Conservation (phyloP, 1,284 basidiomycete species). For the Ustilago lituana region DNA sequence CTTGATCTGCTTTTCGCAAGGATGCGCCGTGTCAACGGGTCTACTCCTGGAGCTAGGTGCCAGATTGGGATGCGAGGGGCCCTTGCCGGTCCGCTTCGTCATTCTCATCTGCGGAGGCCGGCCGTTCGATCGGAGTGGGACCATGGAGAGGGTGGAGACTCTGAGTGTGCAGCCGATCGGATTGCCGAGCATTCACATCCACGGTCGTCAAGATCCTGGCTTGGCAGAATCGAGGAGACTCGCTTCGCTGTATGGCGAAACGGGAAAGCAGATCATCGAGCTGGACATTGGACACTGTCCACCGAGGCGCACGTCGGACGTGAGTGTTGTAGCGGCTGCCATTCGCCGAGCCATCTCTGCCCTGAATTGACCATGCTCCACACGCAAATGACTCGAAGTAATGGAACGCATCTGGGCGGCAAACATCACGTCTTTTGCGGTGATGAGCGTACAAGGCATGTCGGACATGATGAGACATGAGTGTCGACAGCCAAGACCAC, state of each 20-base stretch:
- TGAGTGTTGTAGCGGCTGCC: slow-evolving; percentile 19
- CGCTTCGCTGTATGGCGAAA: slow-evolving; percentile 18
- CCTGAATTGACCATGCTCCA: background rate
- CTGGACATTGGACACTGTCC: slow-evolving; percentile 45
- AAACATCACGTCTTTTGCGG: too few relatives aligned
- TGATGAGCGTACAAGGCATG: too few relatives aligned
- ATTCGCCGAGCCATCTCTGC: slow-evolving; percentile 15
- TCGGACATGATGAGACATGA: too few relatives aligned
- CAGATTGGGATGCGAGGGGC: background rate
- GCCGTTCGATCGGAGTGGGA: slow-evolving; percentile 25
- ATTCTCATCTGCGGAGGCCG: slow-evolving; percentile 44
- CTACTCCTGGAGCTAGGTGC: slow-evolving; percentile 19
- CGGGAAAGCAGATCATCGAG: slow-evolving; percentile 30
- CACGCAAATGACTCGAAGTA: too few relatives aligned
- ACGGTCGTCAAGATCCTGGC: slow-evolving; percentile 29
- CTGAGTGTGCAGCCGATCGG: slow-evolving; percentile 6
- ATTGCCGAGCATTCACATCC: slow-evolving; percentile 34
- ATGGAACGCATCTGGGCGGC: too few relatives aligned
- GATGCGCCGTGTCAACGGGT: slow-evolving; percentile 40
- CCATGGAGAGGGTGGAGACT: slow-evolving; percentile 22
- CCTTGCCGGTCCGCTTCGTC: slow-evolving; percentile 22
- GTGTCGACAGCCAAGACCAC: too few relatives aligned
- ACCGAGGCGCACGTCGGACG: slow-evolving; percentile 31
- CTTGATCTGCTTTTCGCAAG: slow-evolving; percentile 50
- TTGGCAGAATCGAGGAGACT: slow-evolving; percentile 27